Base-by-base conservation (phyloP, 805 yeast species). In the Nakazawaea molendinolei region DNA sequence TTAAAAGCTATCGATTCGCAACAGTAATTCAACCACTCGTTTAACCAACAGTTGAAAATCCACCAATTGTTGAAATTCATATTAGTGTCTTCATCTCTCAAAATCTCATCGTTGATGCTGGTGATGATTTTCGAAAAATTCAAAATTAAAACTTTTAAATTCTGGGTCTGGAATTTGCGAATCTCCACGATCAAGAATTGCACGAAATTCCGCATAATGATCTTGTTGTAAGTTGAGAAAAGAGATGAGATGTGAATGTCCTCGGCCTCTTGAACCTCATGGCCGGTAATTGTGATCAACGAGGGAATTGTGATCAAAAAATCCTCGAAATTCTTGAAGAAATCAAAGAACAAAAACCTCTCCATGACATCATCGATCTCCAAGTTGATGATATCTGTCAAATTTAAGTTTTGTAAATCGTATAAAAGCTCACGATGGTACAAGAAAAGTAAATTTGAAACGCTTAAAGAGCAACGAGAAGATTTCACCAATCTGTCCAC, bases 31-130 rank as follows among this genome's bases (percentile, higher is more conserved):
- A 38, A 33, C 38, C 38, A 38, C 21, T 38, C 40, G 21, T 27
- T 31, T 5, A 37, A 23, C 40, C 40, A 37, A 32, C 40, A 37
- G 23, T 19, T 37, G 3, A 37, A 23, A 14, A 37, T 32, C 40
- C 40, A 37, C 40, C 40, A 37, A 18, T 37, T 37, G 17, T 31
- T 32, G 22, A 37, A 37, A 23, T 28, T 37, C 28, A 31, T 17
- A 16, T 19, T 25, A 17, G 31, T 8, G 5, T 36, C 35, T 23
- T 25, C 13, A 21, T 26, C 13, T 26, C 39, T 19, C 23, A 36
- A 25, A 15, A 31, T 20, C 26, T 36, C 39, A 31, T 36, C 39
- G 23, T 25, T 36, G 13, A 36, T 31, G 14, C 35, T 36, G 4
- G 39, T 36, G 12, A 36, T 21, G 8, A 36, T 31, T 16, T 36